Base-by-base conservation (phyloP, 306 rosid species). In the Fragaria iinumae region DNA sequence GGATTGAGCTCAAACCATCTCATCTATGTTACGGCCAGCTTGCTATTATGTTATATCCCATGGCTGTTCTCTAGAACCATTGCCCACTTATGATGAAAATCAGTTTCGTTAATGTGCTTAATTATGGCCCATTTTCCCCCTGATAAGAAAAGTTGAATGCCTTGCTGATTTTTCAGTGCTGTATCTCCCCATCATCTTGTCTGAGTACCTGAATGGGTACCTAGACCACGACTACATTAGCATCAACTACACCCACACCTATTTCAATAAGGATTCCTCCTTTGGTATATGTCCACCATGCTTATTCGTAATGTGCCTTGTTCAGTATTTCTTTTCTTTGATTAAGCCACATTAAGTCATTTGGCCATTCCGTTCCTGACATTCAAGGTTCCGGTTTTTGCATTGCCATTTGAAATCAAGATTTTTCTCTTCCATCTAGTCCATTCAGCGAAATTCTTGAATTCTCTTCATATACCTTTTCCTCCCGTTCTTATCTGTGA, bases 401-500 rank as follows among this genome's bases (percentile, higher is more conserved):
- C 69, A 34, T 62, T 17, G 45, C 69, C 45, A 64, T 64, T 32
- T 13, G 6, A 29, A 63, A 29, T 34, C n/a, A 29, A 63, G 11
- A 70, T 27, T 48, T 18, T 56, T 2, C 66, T 2, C 66, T 70
- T 69, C 67, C 67, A 10, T 60, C 65, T 23, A 72, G 2, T 25
- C 63, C 55, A 41, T 66, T 65, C 56, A 47, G 38, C 38, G 67
- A 45, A 41, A 75, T 65, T 57, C 67, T 68, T 48, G 21, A 64
- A 70, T 44, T 64, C 71, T 49, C 71, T 63, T 75, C 32, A 17
- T 43, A 63, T 45, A 75, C 82, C 48, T 52, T 57, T 27, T 67
- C 77, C 68, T 52, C 80, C 45, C 34, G 36, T 84, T 80, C 73
- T 77, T 77, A 56, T 87, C 56, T 80, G 86, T 60, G 74, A 65